Evolutionary conservation across 345 rosid species (phyloP), one percentile per base, ranked within the genome.

Genomic region (Sonneratia caseolaris): DNA sequence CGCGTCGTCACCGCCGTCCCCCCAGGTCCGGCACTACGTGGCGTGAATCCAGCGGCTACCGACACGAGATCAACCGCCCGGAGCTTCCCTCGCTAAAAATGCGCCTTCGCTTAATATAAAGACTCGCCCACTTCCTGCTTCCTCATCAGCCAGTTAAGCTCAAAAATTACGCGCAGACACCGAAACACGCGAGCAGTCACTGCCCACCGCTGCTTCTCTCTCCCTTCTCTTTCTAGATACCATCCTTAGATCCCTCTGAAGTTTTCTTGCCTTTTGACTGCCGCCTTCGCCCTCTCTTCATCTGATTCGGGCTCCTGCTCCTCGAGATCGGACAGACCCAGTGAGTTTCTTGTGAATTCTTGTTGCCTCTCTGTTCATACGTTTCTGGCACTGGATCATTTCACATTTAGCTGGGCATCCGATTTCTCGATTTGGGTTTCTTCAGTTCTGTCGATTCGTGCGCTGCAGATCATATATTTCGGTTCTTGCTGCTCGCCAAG

Each of bases 1-100:
- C 45, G 32, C 38, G 5, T 62, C 36, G 37, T 27, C 38, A 35
- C 7, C 16, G 38, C 38, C 38, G 66, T 13, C 38, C 37, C 37
- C 37, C 37, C 37, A 62, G 37, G 19, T 61, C 66, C 66, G 66
- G 66, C 66, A 27, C 66, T 7, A 72, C 69, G 74, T 72, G 74
- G 69, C 74, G 24, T 9, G 6, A 47, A 72, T 64, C 69, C 2
- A 64, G 38, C 35, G 69, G 74, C 47, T 19, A 72, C 74, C 74
- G 74, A 72, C 74, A 48, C 21, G 61, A 42, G 0, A 47, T 47
- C 19, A 24, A 16, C 35, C 7, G 19, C 3, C 59, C 57, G 11
- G 37, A 24, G 36, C 66, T 48, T 45, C 24, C 53, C 66, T 43
- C n/a, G 68, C 55, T 47, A 51, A 71, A 22, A 43, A 0, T 45